Evolutionary conservation across 257 asterid genomes (phyloP).

Genomic region (Solanum infundibuliforme): DNA sequence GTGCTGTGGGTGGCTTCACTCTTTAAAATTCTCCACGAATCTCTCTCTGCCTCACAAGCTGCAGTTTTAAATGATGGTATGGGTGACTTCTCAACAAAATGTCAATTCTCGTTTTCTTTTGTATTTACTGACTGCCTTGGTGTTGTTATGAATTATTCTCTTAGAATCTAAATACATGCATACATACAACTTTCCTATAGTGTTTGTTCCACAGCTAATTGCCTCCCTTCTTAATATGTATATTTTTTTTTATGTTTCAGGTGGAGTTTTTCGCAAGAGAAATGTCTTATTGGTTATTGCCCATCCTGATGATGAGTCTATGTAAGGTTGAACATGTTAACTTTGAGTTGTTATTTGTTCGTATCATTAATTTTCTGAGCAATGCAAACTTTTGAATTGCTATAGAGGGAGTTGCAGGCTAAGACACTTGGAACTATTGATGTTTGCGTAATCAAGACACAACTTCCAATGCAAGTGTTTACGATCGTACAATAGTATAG

Average conservation of each 20-base stretch:
- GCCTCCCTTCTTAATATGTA: slow-evolving; percentile 10
- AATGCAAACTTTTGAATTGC: background rate
- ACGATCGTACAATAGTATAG: too few species aligned
- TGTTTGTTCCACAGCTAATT: background rate
- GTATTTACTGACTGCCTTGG: background rate
- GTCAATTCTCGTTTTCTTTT: background rate
- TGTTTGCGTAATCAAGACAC: too few species aligned
- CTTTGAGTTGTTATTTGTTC: background rate
- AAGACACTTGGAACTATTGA: background rate
- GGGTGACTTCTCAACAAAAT: background rate
- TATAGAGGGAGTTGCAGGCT: background rate
- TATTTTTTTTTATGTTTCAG: slow-evolving; percentile 4
- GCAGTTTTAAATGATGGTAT: slow-evolving; percentile 37
- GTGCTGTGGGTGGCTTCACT: slow-evolving; percentile 61
- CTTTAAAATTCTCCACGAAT: slow-evolving; percentile 34
- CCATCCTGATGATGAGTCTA: slow-evolving; percentile 95
- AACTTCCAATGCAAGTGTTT: too few species aligned
- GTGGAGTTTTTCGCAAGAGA: slow-evolving; percentile 22
- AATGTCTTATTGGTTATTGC: slow-evolving; percentile 79
- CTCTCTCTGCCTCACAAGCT: slow-evolving; percentile 22
- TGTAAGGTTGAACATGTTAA: slow-evolving; percentile 34
- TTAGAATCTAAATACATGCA: background rate
- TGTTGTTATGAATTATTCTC: background rate
- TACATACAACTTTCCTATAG: background rate
- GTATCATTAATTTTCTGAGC: background rate